Evolutionary conservation across 768 basidiomycete genomes (phyloP), one percentile per base, ranked within the genome.

Genomic region (Sarcodon sp.): DNA sequence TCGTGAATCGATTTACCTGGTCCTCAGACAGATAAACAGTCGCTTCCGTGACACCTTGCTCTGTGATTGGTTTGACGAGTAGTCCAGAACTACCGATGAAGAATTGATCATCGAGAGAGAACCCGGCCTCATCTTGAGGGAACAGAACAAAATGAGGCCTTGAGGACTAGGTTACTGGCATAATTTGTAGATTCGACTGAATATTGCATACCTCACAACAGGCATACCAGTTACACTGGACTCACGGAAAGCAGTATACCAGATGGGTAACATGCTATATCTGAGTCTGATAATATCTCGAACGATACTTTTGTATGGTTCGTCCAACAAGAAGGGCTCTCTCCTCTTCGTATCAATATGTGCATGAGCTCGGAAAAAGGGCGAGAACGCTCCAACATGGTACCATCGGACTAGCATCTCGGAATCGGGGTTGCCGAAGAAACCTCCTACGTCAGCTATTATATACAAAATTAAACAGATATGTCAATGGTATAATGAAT

Each of bases 361-460:
- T 9, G 93, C 94, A 63, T 99, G 96, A 1, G 94, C 96, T 50
- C 96, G 79, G 83, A 98, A 93, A 79, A 99, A 99, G 6, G 96
- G 94, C 46, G 83, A 82, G 65, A 98, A 94, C 1, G 80, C 78
- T 21, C 96, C 96, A 45, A 94, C 87, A 67, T 87, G 90, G 56
- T 99, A 98, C 93, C 94, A 99, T 44, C 96, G 75, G 7, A 92
- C 83, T 33, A 99, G 79, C 80, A 98, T 90, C 59, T 98, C 96
- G 0, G 85, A 75, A 41, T 84, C 80, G 0, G 96, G 93, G 63
- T 98, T 93, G 13, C 94, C 93, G 59, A 98, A 98, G 81, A 98
- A 99, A 12, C 96, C 96, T 15, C 96, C 94, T 46, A 98, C 92
- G 57, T 99, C 96, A 52, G 96, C 94, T 98, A 54, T 27, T 47